These are phyloP conservation scores for Neonectria coccinea DNA, from an alignment of 2,329 filamentous ascomycete genomes.

Conservation along the genomic window DNA sequence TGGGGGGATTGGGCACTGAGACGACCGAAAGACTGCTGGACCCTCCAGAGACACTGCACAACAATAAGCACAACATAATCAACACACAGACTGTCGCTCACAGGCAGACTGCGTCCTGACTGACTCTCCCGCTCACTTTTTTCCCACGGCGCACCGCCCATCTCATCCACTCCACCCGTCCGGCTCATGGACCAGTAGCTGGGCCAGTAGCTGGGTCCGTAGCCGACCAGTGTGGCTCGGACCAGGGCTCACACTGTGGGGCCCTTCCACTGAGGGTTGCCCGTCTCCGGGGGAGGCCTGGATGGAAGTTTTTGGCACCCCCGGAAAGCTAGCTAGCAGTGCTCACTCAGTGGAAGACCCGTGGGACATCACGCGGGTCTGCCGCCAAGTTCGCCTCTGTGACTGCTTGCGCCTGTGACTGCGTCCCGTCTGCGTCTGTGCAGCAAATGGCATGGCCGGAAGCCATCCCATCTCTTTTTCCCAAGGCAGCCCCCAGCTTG, in stretches of 20 bases:
- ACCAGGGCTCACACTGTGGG: slow-evolving; percentile 40
- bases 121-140: slow-evolving; percentile 22
- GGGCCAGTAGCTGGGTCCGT: background rate
- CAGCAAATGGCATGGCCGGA: slow-evolving; percentile 2
- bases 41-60: slow-evolving; percentile 37
- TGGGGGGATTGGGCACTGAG: slow-evolving; percentile 30
- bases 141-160: slow-evolving; percentile 13
- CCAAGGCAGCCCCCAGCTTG: background rate
- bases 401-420: slow-evolving; percentile 4
- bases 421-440: background rate
- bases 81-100: slow-evolving; percentile 29
- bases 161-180: slow-evolving; percentile 23
- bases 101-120: slow-evolving; percentile 6
- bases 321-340: background rate
- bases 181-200: slow-evolving; percentile 14
- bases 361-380: slow-evolving; percentile 3
- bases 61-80: slow-evolving; percentile 43
- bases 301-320: slow-evolving; percentile 9
- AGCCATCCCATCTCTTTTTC: background rate
- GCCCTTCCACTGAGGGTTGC: slow-evolving; percentile 27
- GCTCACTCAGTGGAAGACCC: background rate
- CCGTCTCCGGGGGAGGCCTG: slow-evolving; percentile 12
- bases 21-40: slow-evolving; percentile 12
- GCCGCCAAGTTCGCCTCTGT: background rate
- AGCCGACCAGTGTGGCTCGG: slow-evolving; percentile 18